Evolutionary conservation across 2,329 filamentous ascomycete genomes (phyloP), one percentile per base, ranked within the genome.

Genomic region (Thermoascus crustaceus): DNA sequence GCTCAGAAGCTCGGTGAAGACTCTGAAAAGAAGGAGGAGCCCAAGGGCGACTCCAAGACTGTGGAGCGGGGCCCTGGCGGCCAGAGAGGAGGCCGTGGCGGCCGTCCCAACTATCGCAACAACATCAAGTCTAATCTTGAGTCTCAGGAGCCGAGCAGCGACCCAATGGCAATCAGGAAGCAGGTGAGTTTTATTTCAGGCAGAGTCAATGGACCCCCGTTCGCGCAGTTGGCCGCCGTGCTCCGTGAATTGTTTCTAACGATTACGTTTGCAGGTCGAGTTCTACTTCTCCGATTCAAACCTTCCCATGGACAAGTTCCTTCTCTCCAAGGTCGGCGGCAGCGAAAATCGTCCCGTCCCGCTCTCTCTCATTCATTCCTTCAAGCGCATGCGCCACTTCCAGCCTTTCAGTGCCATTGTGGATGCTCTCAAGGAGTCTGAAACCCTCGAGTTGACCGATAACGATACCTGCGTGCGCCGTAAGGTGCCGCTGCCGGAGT

Each of bases 351-450:
- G 53, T 31, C 75, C 88, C 27, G 80, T 98, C 23, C 69, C 80
- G 14, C 71, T 98, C 48, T 79, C 80, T 53, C 75, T 80, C 42
- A 78, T 98, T 47, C 78, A 80, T 71, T 79, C 69, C 34, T 98
- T 98, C 74, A 89, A 88, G 68, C 87, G 93, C 60, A 98, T 98
- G 93, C 82, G 79, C 48, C 83, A 81, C 52, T 98, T 96, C 75
- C 80, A 91, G 66, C 85, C 86, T 26, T 88, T 87, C 68, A 78
- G 76, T 37, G 81, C 83, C 38, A 76, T 98, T 27, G 80, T 95
- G 41, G 78, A 78, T 35, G 89, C 91, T 22, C 75, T 96, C 34
- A 83, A 82, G 61, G 76, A 83, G 14, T 91, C 85, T 66, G 71
- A 73, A 19, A 65, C 79, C 41, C 72, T 98, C 32, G 76, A 83